A percentile compares a stretch with the other conserved stretches of the same genome.
phyloP scores from a whole-genome alignment of 1,139 yeast species.

The Yamadazyma triangularis region DNA sequence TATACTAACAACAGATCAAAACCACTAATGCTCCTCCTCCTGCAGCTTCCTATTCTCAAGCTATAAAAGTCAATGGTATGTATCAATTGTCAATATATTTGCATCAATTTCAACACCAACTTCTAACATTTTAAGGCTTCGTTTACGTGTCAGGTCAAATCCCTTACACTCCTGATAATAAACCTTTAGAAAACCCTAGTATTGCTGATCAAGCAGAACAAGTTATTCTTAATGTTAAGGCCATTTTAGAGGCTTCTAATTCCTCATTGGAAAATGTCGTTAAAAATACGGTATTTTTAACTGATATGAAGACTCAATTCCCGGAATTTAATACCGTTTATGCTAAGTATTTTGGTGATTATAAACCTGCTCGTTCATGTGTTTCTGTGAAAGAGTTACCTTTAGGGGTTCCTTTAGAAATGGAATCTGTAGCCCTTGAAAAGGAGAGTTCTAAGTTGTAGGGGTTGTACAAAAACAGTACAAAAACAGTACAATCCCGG shows the following conservation, averaged over 20 bases:
- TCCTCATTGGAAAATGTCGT: constrained; percentile 78
- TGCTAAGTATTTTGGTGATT: constrained; percentile 70
- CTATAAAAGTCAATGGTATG: constrained; percentile 78
- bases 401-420: constrained; percentile 68
- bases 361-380: constrained; percentile 95
- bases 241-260: constrained; percentile 75
- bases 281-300: constrained; percentile 81
- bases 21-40: constrained; percentile 89
- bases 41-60: constrained; percentile 93
- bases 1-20: constrained; percentile 46
- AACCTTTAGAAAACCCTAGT: constrained; percentile 63
- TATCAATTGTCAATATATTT: constrained; percentile 9
- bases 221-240: constrained; percentile 70
- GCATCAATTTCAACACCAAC: background rate
- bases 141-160: constrained; percentile 94
- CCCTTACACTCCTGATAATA: constrained; percentile 81
- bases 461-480: no score
- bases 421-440: constrained; percentile 79
- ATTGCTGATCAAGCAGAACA: constrained; percentile 84
- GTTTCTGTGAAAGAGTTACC: constrained; percentile 89
- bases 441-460: constrained; percentile 38
- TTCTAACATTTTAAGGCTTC: constrained; percentile 49
- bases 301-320: constrained; percentile 76
- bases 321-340: constrained; percentile 80
- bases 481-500: no score